Evolutionary conservation across 768 basidiomycete species (phyloP).

Genomic region (Cubamyces sp.): DNA sequence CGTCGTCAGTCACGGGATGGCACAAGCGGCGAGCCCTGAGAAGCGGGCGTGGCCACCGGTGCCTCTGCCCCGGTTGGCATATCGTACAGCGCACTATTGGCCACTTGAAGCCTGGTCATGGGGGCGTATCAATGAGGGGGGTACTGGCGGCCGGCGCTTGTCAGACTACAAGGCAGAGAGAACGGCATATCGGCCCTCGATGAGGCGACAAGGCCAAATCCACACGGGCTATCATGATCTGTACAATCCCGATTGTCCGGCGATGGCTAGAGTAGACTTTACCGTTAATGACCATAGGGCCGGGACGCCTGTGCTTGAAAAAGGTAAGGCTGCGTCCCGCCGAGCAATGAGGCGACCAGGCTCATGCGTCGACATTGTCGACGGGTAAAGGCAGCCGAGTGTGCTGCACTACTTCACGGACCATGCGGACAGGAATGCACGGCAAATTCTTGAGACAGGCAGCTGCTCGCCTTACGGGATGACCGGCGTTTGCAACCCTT

Average conservation of each 20-base stretch:
- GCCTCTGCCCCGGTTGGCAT: background rate
- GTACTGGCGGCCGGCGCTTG: background rate
- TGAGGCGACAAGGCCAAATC: background rate
- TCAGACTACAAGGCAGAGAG: background rate
- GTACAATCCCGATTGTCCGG: background rate
- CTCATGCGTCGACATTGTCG: background rate
- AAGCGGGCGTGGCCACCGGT: conserved; percentile 2
- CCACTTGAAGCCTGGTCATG: conserved; percentile 11
- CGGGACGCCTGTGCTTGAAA: background rate
- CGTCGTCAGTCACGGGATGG: conserved; percentile 1
- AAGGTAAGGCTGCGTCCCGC: background rate
- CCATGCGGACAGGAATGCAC: background rate
- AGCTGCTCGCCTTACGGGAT: conserved; percentile 4
- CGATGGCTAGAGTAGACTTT: conserved; percentile 12
- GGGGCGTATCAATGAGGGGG: conserved; percentile 5
- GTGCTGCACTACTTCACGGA: background rate
- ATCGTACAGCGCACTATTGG: conserved; percentile 8
- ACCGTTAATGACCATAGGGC: background rate
- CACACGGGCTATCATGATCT: background rate
- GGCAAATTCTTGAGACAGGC: background rate
- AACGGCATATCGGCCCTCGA: conserved; percentile 8
- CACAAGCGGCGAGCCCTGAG: background rate
- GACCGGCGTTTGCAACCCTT: background rate
- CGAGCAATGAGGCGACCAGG: background rate
- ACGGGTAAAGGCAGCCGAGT: background rate